These are phyloP conservation scores for Clonostachys rhizophaga DNA, from an alignment of 2,329 filamentous ascomycete genomes.

Conservation along the genomic window DNA sequence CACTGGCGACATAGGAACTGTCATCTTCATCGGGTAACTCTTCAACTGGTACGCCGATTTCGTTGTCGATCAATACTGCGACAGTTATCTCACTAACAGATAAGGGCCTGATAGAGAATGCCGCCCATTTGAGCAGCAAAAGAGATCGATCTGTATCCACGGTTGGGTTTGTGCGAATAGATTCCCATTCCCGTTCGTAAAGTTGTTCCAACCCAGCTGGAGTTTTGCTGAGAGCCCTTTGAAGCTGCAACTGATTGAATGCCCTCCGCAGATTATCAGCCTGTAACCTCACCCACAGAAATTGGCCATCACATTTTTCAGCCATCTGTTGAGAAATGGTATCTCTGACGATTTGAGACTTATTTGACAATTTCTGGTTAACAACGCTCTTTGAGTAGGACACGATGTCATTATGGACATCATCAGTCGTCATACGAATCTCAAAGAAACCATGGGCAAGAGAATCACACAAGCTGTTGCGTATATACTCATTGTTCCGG, in stretches of 20 bases:
- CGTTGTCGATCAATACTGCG: conserved; percentile 10
- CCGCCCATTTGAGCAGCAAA: conserved; percentile 18
- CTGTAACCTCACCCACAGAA: conserved; percentile 23
- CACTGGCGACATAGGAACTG: conserved; percentile 17
- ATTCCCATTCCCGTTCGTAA: conserved; percentile 22
- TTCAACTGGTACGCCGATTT: not conserved
- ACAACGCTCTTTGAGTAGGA: conserved; percentile 16
- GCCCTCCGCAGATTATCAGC: conserved; percentile 11
- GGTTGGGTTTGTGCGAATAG: conserved; percentile 6
- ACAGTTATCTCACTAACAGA: conserved; percentile 12
- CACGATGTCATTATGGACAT: conserved; percentile 14
- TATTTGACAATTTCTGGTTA: conserved; percentile 15
- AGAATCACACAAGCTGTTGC: conserved; percentile 4
- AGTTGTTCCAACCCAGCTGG: conserved; percentile 16
- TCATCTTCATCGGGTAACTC: conserved; percentile 4
- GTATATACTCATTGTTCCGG: conserved; percentile 13
- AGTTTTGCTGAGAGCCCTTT: conserved; percentile 14
- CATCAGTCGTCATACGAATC: conserved; percentile 10
- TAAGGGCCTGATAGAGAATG: conserved; percentile 13
- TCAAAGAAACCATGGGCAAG: conserved; percentile 1
- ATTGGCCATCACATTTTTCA: conserved; percentile 20
- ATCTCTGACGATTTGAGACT: conserved; percentile 7
- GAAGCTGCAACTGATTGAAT: conserved; percentile 17
- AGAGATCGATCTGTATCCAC: conserved; percentile 13
- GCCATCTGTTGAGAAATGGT: conserved; percentile 15